Conservation (phyloP, 257 asterid species). For the Scutellaria minor region DNA sequence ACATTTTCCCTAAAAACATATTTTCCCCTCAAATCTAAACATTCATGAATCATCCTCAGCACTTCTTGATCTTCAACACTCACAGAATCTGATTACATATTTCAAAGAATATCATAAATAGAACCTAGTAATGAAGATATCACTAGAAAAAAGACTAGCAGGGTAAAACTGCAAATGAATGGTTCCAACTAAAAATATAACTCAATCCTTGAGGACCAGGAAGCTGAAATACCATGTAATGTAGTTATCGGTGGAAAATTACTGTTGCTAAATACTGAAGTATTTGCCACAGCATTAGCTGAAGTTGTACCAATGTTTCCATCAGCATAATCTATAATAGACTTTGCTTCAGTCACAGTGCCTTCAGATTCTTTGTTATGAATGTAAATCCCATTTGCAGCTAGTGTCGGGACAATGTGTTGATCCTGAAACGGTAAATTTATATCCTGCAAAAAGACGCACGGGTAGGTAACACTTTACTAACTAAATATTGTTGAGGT, state of each 20-base stretch:
- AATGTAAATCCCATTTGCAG: conserved; percentile 49
- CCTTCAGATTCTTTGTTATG: conserved; percentile 56
- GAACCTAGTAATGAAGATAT: conserved; percentile 27
- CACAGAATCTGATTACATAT: conserved; percentile 58
- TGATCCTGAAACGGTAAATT: conserved; percentile 46
- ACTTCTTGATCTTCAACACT: conserved; percentile 84
- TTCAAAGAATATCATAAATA: conserved; percentile 43
- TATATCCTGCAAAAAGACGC: conserved; percentile 57
- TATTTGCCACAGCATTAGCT: conserved; percentile 43
- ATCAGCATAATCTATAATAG: conserved; percentile 43
- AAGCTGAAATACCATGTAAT: conserved; percentile 61
- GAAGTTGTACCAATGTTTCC: conserved; percentile 49
- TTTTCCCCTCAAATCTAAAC: conserved; percentile 78
- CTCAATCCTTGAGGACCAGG: conserved; percentile 36
- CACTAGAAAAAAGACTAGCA: conserved; percentile 34
- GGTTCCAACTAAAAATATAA: conserved; percentile 30
- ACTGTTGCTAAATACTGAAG: conserved; percentile 46
- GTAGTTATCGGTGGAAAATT: conserved; percentile 52
- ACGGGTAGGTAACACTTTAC: conserved; percentile 24
- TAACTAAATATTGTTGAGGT: conserved; percentile 23
- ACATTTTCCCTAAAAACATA: conserved; percentile 76
- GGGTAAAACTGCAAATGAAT: conserved; percentile 33
- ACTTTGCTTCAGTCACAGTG: conserved; percentile 45
- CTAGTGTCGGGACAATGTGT: conserved; percentile 43
- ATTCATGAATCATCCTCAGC: conserved; percentile 75